Evolutionary conservation across 2,329 filamentous ascomycete genomes (phyloP), one percentile per base, ranked within the genome.

Genomic region (Neofusicoccum kwambonambiense): DNA sequence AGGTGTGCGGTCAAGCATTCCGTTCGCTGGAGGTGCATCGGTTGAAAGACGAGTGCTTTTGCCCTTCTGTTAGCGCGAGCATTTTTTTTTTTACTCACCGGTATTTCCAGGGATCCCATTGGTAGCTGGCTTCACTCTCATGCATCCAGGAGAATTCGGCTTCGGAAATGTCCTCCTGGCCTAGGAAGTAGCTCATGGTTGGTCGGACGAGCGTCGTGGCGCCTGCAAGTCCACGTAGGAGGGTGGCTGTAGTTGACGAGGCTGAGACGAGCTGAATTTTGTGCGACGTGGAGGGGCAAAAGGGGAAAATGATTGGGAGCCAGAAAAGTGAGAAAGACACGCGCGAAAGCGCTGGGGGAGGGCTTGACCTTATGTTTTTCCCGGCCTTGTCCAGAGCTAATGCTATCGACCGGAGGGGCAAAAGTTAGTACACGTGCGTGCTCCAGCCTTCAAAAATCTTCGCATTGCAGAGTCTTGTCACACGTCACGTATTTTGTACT

Each of bases 1-100:
- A 22, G 22, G 22, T 22, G 22, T 22, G 22, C 22, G 3, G 3
- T 22, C 22, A 22, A 22, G 3, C 3, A 22, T 22, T 22, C n/a
- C n/a, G n/a, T n/a, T n/a, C n/a, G n/a, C n/a, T n/a, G n/a, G n/a
- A n/a, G n/a, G n/a, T n/a, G n/a, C n/a, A n/a, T n/a, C n/a, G n/a
- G n/a, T n/a, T n/a, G n/a, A 8, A 37, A 37, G 35, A 4, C 35
- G 35, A 22, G 22, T 22, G 22, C 35, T 13, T 49, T 65, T 66
- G 67, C 67, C 68, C 68, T 67, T 56, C 44, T 54, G 58, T 69
- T 44, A 69, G 66, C 67, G 67, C 66, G 62, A 67, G 64, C 66
- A 64, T 68, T 69, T 69, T 69, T 19, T 19, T 69, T 69, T 69
- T 68, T 62, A 22, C 34, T 47, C 44, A 47, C 44, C 44, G 44